Evolutionary conservation across 108 stramenopile species (phyloP).

Genomic region (Skeletonema potamos): DNA sequence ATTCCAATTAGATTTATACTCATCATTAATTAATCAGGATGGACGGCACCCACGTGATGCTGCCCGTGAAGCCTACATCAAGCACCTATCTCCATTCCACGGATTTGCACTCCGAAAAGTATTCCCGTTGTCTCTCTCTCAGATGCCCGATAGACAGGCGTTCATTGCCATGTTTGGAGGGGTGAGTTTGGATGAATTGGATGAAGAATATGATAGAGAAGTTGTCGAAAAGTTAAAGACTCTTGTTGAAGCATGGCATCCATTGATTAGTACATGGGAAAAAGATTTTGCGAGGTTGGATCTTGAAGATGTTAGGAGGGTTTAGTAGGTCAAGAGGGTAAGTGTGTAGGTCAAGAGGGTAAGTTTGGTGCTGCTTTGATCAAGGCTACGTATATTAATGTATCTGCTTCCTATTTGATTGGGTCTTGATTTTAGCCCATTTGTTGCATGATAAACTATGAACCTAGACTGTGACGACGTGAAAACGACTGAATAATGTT

Average conservation of each 20-base stretch:
- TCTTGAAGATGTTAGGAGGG: conserved; percentile 46
- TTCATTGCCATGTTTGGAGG: conserved; percentile 53
- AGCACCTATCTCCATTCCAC: conserved; percentile 43
- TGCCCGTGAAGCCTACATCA: conserved; percentile 34
- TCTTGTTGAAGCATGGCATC: conserved; percentile 40
- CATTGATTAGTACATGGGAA: conserved; percentile 40
- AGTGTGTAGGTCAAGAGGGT: no score
- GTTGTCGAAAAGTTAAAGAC: conserved; percentile 36
- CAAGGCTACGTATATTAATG: no score
- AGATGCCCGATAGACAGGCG: conserved; percentile 32
- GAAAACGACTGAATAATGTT: no score
- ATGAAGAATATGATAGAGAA: conserved; percentile 20
- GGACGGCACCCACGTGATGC: conserved; percentile 32
- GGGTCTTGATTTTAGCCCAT: no score
- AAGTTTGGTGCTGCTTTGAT: no score
- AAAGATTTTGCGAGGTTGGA: conserved; percentile 41
- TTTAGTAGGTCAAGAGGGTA: background rate
- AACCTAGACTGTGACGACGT: no score
- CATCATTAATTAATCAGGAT: conserved; percentile 13
- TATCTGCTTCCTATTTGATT: no score
- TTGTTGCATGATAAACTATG: no score
- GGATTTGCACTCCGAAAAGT: conserved; percentile 53
- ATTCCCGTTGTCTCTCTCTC: conserved; percentile 40
- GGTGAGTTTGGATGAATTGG: conserved; percentile 30
- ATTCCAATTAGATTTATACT: conserved; percentile 57